Base-by-base conservation (phyloP, 371 early-diverging fungal genomes). In the Mucor irregularis region DNA sequence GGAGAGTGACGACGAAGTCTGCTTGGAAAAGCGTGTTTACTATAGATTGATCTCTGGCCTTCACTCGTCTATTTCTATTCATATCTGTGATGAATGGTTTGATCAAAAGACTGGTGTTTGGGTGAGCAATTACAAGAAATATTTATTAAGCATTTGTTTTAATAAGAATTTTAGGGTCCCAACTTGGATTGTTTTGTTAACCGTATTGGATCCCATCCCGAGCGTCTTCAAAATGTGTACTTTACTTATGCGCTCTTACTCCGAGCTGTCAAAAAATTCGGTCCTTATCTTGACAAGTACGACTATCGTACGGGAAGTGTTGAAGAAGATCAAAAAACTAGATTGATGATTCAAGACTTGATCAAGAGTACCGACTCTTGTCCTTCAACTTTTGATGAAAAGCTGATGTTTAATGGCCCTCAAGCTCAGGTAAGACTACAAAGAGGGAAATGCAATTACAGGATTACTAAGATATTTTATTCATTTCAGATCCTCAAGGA, bases 21-120 rank as follows among this genome's bases (percentile, higher is more conserved):
- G 96, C 54, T 73, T 86, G 17, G 99, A 98, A 70, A 93, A 95
- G 65, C 83, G 92, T 9, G 89, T 95, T 4, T 98, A 95, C 64
- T 96, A 97, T 74, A 84, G 90, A 11, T 66, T 94, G 24, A 86
- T 99, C 11, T 97, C 97, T 24, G 99, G 93, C 1, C 81, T 99
- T 17, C 99, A 99, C 64, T 81, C 97, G 0, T 97, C 98, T 19
- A 96, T 97, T n/a, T 97, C 98, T 0, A 91, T 94, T 19, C 98
- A 99, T 70, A 92, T 99, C 37, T 97, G 97, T 66, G 83, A 92
- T 47, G 90, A 97, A 67, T 91, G 87, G 76, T 87, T 93, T 61
- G 84, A 98, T 63, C 75, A 84, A 49, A 87, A 86, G 0, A 90
- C 93, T 2, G 90, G 92, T 14, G 71, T 78, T 65, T 98, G 98